Evolutionary conservation across 305 asterid genomes (phyloP).

Genomic region (Fraxinus floribunda): DNA sequence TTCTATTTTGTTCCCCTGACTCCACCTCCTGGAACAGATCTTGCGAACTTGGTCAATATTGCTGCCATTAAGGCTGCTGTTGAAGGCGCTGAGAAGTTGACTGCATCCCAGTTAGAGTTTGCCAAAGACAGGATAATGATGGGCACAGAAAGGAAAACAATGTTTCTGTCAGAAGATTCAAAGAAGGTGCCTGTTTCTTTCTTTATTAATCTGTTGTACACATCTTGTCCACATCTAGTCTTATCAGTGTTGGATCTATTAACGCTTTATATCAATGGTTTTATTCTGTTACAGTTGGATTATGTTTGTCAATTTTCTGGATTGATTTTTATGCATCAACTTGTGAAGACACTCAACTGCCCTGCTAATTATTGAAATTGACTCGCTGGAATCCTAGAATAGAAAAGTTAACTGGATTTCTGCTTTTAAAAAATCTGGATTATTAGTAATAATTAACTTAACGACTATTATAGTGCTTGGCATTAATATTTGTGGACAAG

Average conservation of each 20-base stretch:
- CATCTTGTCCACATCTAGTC: neutral
- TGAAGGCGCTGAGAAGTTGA: slow-evolving; percentile 93
- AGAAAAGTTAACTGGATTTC: neutral
- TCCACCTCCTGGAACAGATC: slow-evolving; percentile 51
- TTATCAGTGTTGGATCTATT: neutral
- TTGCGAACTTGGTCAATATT: slow-evolving; percentile 94
- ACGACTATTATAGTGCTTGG: neutral
- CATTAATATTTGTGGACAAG: neutral
- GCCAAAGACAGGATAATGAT: slow-evolving; percentile 96
- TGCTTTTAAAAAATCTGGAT: neutral
- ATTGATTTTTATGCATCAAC: neutral
- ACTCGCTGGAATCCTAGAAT: neutral
- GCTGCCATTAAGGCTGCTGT: slow-evolving; percentile 99
- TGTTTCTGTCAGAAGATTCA: slow-evolving; percentile 87
- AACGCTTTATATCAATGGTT: neutral
- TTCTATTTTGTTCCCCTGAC: slow-evolving; percentile 14
- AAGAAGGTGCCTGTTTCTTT: slow-evolving; percentile 51
- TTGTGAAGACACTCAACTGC: neutral
- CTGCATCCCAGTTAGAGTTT: slow-evolving; percentile 73
- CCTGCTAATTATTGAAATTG: neutral
- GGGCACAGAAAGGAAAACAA: slow-evolving; percentile 98
- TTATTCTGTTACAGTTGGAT: neutral
- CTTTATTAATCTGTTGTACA: slow-evolving; percentile 1
- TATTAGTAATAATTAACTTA: neutral
- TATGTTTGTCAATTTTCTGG: neutral